Conservation (phyloP, 441 rosid genomes). For the Populus hybrid region DNA sequence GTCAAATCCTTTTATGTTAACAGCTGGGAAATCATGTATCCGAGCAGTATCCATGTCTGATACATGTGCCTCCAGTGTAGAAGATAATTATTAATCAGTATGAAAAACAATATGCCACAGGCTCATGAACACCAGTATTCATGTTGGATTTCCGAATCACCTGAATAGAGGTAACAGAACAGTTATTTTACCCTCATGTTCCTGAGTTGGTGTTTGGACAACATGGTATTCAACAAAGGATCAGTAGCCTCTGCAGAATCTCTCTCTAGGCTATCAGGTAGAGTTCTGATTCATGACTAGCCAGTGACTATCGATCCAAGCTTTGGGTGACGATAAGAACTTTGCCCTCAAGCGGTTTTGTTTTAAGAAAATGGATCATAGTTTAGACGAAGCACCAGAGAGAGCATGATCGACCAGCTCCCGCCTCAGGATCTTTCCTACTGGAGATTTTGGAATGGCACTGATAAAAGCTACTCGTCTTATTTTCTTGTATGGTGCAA, state of each 20-base stretch:
- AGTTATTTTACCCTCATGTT: neutral
- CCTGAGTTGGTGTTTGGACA: neutral
- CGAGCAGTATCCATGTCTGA: neutral
- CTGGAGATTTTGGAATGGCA: conserved; percentile 62
- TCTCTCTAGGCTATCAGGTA: neutral
- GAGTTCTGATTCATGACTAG: neutral
- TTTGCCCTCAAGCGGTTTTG: neutral
- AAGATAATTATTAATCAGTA: neutral
- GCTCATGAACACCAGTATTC: neutral
- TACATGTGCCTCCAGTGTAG: neutral
- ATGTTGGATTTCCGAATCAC: neutral
- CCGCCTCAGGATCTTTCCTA: conserved; percentile 81
- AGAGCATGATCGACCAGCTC: conserved; percentile 47
- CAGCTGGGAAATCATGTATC: neutral
- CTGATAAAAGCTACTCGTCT: conserved; percentile 68
- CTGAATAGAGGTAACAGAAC: neutral
- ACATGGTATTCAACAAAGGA: neutral
- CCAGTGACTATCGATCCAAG: neutral
- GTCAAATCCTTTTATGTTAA: neutral
- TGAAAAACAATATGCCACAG: neutral
- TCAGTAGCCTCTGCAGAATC: neutral
- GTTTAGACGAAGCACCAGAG: conserved; percentile 36
- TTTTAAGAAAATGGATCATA: conserved; percentile 25
- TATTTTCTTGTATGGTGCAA: conserved; percentile 86
- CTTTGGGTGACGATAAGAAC: neutral